Evolutionary conservation across 768 basidiomycete genomes (phyloP), one percentile per base, ranked within the genome.

Genomic region (Boletus rubropictus): DNA sequence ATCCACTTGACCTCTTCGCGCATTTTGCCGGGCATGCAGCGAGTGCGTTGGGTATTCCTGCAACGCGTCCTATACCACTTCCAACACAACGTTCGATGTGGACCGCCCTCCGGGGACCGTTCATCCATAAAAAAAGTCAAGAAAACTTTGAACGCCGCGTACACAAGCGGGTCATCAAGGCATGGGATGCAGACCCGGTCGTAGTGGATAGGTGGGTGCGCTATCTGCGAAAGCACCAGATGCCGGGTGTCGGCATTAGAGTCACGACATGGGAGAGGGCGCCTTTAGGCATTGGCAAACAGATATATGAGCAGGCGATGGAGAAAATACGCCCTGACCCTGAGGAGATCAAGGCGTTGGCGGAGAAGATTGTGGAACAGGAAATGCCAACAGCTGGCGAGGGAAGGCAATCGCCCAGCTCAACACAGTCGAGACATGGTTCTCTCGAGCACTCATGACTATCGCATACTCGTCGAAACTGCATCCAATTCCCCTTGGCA

Each of bases 131-230:
- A 62, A 96, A 95, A 68, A 72, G 78, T 15, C 93, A 97, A 67
- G 93, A 98, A 72, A 98, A 97, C 68, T 98, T 95, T 64, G 86
- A 92, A 64, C 73, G 89, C 22, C 78, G 73, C 57, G 82, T 84
- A 44, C 87, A 94, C 61, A 89, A 87, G 60, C 79, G 94, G 10
- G 78, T 78, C 32, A 81, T 98, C 69, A 94, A 92, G 67, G 88
- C 92, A 0, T 98, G 80, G 76, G 95, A 98, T 66, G 81, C 92
- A 15, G 77, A 93, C 59, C 70, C 78, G 3, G 80, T 83, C 55
- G 82, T 90, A 5, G 74, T 98, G 10, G 79, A 86, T 24, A 73
- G 80, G 50, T 96, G 87, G 89, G 68, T 90, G 44, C 69, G 75
- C 54, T 98, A 95, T 60, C 63, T 98, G 32, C 69, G 80, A 55